Base-by-base conservation (phyloP, 805 yeast species). In the Kregervanrija delftensis region DNA sequence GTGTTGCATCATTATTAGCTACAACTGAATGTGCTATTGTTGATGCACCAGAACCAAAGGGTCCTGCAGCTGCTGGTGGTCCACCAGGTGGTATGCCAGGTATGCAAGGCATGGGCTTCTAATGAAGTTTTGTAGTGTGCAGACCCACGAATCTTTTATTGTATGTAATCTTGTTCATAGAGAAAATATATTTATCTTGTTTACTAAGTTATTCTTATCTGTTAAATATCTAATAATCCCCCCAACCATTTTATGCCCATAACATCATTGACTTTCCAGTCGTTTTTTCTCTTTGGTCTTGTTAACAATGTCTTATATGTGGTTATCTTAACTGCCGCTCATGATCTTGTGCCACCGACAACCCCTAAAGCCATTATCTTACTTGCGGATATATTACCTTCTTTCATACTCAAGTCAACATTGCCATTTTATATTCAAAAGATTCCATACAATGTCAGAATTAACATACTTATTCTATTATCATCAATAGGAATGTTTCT, bases 11-110 rank as follows among this genome's bases (percentile, higher is more conserved):
- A 30, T 75, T 93, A 66, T 77, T 93, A 66, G 97, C 98, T 53
- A 91, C 98, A 48, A 91, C 99, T 52, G 99, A 93, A 73, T 95
- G 96, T 67, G 97, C 97, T 52, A 87, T 93, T 61, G 96, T 89
- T 48, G 96, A 86, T 58, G 96, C 95, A 53, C 95, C 97, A 58
- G 83, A 80, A 68, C 93, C 91, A 60, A 71, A 73, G 69, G 70
- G 69, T 52, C 60, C 76, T 37, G 67, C 77, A 46, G 68, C 79
- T 47, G 76, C 77, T 52, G 72, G 75, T 55, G 76, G 72, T 48
- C 77, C 77, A 46, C 50, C 44, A 42, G 73, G 75, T 69, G 83
- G 81, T 46, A 83, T 83, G 53, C 76, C 77, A 77, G 88, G 87
- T 60, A 74, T 75, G 79, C 65, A 64, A 51, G 66, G 66, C 42